Evolutionary conservation across 306 rosid species (phyloP).

Genomic region (Vigna radiata): DNA sequence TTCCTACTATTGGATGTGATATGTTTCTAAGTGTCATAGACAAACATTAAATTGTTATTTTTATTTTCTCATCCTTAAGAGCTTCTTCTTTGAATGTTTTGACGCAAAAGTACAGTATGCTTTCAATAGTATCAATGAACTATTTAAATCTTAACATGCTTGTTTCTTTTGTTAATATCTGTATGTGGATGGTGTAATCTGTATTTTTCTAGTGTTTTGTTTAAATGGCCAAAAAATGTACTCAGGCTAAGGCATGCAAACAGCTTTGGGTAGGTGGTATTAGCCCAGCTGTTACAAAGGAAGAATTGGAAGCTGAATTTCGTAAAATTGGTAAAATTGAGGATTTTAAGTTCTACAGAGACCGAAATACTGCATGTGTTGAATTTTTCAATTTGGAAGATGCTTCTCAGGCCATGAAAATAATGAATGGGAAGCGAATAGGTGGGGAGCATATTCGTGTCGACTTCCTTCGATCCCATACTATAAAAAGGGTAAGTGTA

Average conservation of each 20-base stretch:
- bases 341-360: constrained; percentile 85
- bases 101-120: not conserved
- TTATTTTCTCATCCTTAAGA: not conserved
- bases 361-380: constrained; percentile 87
- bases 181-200: not conserved
- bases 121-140: not conserved
- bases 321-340: constrained; percentile 83
- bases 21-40: not conserved
- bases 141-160: constrained; percentile 11
- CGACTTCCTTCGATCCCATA: constrained; percentile 86
- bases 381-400: constrained; percentile 85
- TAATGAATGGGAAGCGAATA: constrained; percentile 84
- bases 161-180: constrained; percentile 8
- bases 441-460: constrained; percentile 96
- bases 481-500: constrained; percentile 70
- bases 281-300: constrained; percentile 80
- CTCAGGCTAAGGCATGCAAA: constrained; percentile 89
- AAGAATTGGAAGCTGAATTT: constrained; percentile 84
- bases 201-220: constrained; percentile 20
- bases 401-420: constrained; percentile 88
- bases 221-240: constrained; percentile 44
- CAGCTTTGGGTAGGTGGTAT: constrained; percentile 98
- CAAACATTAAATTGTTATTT: not conserved
- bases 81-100: not conserved
- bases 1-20: not conserved